These are phyloP conservation scores for Recurvomyces mirabilis DNA, from an alignment of 495 filamentous ascomycete genomes.

Conservation along the genomic window DNA sequence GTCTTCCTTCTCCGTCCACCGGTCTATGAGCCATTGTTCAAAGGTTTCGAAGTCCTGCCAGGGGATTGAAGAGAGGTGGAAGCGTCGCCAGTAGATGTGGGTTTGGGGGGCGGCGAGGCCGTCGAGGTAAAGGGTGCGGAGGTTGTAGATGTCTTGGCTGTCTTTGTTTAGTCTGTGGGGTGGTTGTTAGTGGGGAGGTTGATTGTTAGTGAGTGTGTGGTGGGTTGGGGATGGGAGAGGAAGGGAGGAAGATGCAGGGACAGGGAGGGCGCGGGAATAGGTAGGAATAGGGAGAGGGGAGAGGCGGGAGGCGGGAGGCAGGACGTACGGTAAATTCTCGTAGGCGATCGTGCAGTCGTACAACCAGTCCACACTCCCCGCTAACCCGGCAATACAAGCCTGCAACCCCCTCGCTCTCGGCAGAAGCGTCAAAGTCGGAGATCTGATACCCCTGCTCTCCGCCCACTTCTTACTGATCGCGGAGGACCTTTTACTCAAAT, in stretches of 20 bases:
- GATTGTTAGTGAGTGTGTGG: no score
- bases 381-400: constrained; percentile 38
- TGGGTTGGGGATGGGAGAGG: no score
- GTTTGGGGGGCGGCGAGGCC: constrained; percentile 68
- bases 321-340: constrained; percentile 51
- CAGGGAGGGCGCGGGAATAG: no score
- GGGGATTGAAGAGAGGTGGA: constrained; percentile 53
- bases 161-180: constrained; percentile 42
- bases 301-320: neutral
- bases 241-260: no score
- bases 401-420: neutral
- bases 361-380: constrained; percentile 58
- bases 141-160: constrained; percentile 62
- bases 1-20: constrained; percentile 69
- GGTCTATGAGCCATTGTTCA: constrained; percentile 58
- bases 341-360: constrained; percentile 79
- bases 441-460: neutral
- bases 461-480: neutral
- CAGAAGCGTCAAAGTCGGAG: neutral
- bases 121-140: constrained; percentile 58
- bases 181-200: neutral
- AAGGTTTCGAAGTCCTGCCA: constrained; percentile 49
- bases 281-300: no score
- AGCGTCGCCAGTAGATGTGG: constrained; percentile 73
- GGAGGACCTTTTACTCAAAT: constrained; percentile 35